phyloP scores from a whole-genome alignment of 1,284 basidiomycete species.

The Bjerkandera adusta region DNA sequence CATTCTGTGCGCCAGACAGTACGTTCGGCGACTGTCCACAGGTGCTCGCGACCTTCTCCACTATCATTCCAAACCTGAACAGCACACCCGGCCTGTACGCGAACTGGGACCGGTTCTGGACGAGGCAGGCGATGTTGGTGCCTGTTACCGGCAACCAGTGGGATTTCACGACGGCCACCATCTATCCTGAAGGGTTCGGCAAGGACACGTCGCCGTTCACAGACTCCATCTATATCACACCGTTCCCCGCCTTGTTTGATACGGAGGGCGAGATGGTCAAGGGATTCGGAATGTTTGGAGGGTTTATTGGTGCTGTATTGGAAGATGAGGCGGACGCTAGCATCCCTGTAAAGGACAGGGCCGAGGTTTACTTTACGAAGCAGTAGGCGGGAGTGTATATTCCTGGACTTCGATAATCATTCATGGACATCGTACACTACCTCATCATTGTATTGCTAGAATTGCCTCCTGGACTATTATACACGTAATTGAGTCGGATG shows the following conservation, averaged over 20 bases:
- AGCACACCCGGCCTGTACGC: not conserved
- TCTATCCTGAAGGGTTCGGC: not conserved
- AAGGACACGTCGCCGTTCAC: not conserved
- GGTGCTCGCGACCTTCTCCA: not conserved
- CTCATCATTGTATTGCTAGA: too few relatives aligned
- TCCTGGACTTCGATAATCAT: too few relatives aligned
- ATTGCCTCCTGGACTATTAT: too few relatives aligned
- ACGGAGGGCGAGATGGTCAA: not conserved
- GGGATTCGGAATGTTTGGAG: not conserved
- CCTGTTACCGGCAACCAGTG: not conserved
- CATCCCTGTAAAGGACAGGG: not conserved
- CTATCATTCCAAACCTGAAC: not conserved
- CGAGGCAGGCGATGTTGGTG: not conserved
- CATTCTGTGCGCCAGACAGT: slow-evolving; percentile 27
- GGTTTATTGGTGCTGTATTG: not conserved
- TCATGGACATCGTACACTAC: too few relatives aligned
- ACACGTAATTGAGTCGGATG: too few relatives aligned
- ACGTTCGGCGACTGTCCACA: not conserved
- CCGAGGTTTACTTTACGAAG: not conserved
- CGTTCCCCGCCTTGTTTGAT: not conserved
- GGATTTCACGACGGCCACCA: not conserved
- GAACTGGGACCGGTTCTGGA: not conserved
- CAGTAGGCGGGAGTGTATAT: too few relatives aligned
- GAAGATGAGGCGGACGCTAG: not conserved
- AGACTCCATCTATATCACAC: not conserved